phyloP scores from a whole-genome alignment of 73 alveolate genomes.

The Durusdinium trenchii region DNA sequence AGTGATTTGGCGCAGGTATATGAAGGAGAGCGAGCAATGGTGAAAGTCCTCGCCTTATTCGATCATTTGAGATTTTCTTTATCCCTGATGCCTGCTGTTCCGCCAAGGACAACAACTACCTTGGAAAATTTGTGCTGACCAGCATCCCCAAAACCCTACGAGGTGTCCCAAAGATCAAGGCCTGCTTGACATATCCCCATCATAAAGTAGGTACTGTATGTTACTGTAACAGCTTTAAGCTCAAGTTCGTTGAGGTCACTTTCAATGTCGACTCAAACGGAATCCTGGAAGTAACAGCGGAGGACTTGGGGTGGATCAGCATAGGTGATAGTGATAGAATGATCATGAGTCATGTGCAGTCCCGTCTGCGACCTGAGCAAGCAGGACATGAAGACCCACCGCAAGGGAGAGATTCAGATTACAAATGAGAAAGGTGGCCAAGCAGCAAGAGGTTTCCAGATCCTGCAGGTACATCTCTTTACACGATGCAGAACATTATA shows the following conservation, averaged over 20 bases:
- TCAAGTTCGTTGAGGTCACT: constrained; percentile 25
- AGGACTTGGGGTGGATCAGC: not conserved
- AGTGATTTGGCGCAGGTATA: constrained; percentile 41
- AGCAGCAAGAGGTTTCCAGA: not conserved
- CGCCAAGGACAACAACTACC: constrained; percentile 98
- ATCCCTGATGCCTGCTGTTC: not conserved
- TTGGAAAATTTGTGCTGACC: constrained; percentile 99
- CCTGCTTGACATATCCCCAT: not conserved
- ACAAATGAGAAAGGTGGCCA: constrained; percentile 54
- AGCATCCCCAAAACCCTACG: constrained; percentile 99
- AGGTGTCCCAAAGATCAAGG: constrained; percentile 99
- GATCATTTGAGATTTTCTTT: not conserved
- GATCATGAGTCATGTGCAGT: not conserved
- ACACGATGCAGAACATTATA: not conserved
- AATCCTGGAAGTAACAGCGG: constrained; percentile 86
- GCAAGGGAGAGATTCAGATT: constrained; percentile 90
- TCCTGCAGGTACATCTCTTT: not conserved
- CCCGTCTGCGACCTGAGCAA: not conserved
- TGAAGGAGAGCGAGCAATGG: constrained; percentile 95
- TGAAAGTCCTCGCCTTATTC: constrained; percentile 48
- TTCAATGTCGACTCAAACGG: constrained; percentile 87
- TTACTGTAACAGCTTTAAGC: not conserved
- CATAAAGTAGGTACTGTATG: not conserved
- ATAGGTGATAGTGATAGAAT: not conserved
- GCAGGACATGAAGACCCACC: constrained; percentile 91